phyloP scores from a whole-genome alignment of 345 rosid genomes.

The Eucalyptus pauciflora region DNA sequence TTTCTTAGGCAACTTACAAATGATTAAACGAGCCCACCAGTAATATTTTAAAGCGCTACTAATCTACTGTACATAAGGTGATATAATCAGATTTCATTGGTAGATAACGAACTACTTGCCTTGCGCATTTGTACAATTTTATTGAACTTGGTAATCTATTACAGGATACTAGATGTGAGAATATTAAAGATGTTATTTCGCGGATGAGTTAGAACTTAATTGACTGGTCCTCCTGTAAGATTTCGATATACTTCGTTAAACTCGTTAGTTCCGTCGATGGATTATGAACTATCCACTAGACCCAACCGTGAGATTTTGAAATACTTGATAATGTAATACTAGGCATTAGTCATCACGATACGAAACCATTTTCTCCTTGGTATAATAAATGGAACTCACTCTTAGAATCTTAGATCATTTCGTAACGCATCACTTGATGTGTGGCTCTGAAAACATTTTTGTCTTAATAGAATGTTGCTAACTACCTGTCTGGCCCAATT shows the following conservation, averaged over 20 bases:
- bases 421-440: background rate
- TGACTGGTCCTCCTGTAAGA: background rate
- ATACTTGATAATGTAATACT: background rate
- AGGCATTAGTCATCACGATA: background rate
- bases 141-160: background rate
- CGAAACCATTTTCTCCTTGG: background rate
- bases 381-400: background rate
- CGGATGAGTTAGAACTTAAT: background rate
- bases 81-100: background rate
- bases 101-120: background rate
- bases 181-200: background rate
- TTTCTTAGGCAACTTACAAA: no score
- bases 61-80: background rate
- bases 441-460: background rate
- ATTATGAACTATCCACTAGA: background rate
- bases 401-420: background rate
- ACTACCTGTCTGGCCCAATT: background rate
- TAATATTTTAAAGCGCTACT: background rate
- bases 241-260: background rate
- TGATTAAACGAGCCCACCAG: no score
- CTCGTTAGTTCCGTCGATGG: background rate
- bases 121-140: background rate
- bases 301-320: background rate
- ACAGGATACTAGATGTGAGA: background rate
- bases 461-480: background rate